phyloP scores from a whole-genome alignment of 495 filamentous ascomycete species.

The Neurospora sp. region DNA sequence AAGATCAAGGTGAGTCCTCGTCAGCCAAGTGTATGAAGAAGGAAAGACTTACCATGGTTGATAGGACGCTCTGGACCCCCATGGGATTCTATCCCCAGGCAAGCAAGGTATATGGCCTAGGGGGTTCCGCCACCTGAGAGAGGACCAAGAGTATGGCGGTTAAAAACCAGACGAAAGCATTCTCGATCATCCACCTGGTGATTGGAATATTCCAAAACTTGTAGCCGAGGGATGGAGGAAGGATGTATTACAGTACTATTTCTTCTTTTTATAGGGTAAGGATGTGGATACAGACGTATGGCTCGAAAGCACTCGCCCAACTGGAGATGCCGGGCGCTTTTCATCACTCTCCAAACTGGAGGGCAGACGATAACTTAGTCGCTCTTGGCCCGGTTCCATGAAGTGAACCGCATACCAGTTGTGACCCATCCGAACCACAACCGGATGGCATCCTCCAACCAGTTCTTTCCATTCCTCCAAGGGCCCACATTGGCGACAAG shows the following conservation, averaged over 20 bases:
- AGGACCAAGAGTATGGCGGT: constrained; percentile 5
- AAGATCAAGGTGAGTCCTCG: constrained; percentile 28
- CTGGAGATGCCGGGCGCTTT: background rate
- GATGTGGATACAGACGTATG: background rate
- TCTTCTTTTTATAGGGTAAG: background rate
- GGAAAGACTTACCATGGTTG: background rate
- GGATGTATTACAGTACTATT: background rate
- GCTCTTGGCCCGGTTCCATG: background rate
- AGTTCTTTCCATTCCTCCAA: constrained; percentile 24
- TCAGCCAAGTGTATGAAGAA: background rate
- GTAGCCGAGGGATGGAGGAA: background rate
- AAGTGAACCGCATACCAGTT: constrained; percentile 20
- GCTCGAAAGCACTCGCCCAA: background rate
- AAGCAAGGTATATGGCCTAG: constrained; percentile 28
- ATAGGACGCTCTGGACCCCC: constrained; percentile 23
- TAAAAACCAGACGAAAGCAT: background rate
- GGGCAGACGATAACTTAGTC: background rate
- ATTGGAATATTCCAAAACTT: background rate
- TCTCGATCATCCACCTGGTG: background rate
- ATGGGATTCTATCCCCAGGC: constrained; percentile 23
- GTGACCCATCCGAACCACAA: constrained; percentile 20
- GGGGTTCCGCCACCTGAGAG: constrained; percentile 16
- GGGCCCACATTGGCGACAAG: constrained; percentile 20
- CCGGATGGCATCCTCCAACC: constrained; percentile 17
- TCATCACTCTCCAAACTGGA: background rate